Base-by-base conservation (phyloP, 176 grass and related monocot genomes). In the Aegilops umbellulata region DNA sequence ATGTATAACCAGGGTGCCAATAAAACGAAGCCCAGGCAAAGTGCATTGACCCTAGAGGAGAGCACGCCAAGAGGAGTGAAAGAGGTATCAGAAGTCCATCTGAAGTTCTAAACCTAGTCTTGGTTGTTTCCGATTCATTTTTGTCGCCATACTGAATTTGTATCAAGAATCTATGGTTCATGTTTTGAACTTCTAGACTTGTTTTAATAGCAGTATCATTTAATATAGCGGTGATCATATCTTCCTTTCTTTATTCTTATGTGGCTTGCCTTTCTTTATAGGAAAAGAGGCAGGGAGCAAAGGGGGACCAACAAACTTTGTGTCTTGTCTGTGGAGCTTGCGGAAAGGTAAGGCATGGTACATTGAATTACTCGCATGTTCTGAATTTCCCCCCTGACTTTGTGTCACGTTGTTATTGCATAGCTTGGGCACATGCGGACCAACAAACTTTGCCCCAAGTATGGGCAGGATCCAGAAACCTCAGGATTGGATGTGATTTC, bases 401-500 rank as follows among this genome's bases (percentile, higher is more conserved):
- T 34, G 3, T 87, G n/a, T 86, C 65, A 57, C 49, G 78, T 64
- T 79, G 51, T 61, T 86, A 25, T 46, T 86, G 51, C 46, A 77
- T 86, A 98, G 97, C 84, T 94, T 82, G 97, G 97, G 24, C 97
- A 98, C 83, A 98, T 98, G 97, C 80, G 97, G 31, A 98, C 94
- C 83, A 98, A 98, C 85, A 98, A 98, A 87, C 87, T 92, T 49
- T 98, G 97, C 86, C 88, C 97, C 22, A 96, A 96, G 68, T 96
- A 98, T 80, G 79, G 97, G 66, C 92, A 98, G 81, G 97, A 95
- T 78, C 85, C 79, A 78, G 92, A 96, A 85, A 66, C 81, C 44
- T 87, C 82, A 86, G 94, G 94, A 93, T 55, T 94, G 79, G 94
- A 95, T 66, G 79, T 31, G 32, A 71, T 29, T 86, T 86, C 90